Base-by-base conservation (phyloP, 805 yeast species). In the Cephaloascus fragrans region DNA sequence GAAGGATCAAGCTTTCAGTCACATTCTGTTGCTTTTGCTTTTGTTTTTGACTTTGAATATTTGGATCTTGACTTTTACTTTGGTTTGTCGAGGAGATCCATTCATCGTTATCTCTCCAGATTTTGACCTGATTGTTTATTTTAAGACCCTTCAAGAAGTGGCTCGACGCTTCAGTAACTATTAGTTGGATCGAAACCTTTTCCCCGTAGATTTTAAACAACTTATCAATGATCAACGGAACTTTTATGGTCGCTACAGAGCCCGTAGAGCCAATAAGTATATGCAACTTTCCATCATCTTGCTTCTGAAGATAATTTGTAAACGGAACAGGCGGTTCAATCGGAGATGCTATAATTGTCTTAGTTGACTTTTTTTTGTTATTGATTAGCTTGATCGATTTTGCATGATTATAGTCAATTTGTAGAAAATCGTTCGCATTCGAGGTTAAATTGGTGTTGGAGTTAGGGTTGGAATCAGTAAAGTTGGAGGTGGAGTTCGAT, bases 31-130 rank as follows among this genome's bases (percentile, higher is more conserved):
- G n/a, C n/a, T n/a, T n/a, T n/a, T n/a, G n/a, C n/a, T n/a, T n/a
- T n/a, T n/a, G n/a, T n/a, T n/a, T n/a, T n/a, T n/a, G n/a, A n/a
- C n/a, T n/a, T n/a, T n/a, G n/a, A n/a, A n/a, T n/a, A n/a, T n/a
- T n/a, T n/a, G n/a, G n/a, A n/a, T n/a, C n/a, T n/a, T n/a, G n/a
- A 23, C 12, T 23, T 23, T 23, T 23, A 23, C 12, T 23, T 8
- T 8, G 6, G 34, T 8, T 16, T 8, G 8, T 34, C 8, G 23
- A 62, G 41, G 64, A 64, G 14, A 62, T 71, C 98, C 98, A 90
- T 61, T 90, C 97, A 56, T 93, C 98, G 42, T 75, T 73, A 53
- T 93, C 97, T 52, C 89, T 73, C 97, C 97, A 90, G 15, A 89
- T 76, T 44, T 80, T 80, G 18, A 88, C 86, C 49, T 80, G 80